These are phyloP conservation scores for Nothomitra cinnamomea DNA, from an alignment of 2,329 filamentous ascomycete genomes.

Conservation along the genomic window DNA sequence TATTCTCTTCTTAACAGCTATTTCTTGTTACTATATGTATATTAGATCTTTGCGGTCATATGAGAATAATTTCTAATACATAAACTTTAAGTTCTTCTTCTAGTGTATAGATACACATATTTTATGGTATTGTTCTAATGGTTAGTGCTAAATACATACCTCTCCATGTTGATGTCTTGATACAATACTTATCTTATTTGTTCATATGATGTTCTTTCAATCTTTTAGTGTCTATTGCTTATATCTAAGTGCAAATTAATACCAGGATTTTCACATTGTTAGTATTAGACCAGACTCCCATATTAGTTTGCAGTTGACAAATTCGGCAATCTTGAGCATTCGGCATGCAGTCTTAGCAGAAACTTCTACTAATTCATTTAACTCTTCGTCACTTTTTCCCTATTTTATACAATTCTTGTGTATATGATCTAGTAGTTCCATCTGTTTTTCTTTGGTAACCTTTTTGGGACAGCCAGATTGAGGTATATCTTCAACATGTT, in stretches of 20 bases:
- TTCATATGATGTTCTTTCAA: constrained; percentile 1
- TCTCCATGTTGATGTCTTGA: neutral
- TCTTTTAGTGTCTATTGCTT: neutral
- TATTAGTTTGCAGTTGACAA: neutral
- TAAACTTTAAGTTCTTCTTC: neutral
- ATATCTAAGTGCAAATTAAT: neutral
- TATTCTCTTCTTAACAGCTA: neutral
- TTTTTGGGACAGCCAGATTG: constrained; percentile 1
- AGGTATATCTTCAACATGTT: constrained; percentile 1
- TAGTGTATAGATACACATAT: neutral
- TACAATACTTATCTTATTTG: neutral
- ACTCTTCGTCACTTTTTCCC: neutral
- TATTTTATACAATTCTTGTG: neutral
- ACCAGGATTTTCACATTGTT: neutral
- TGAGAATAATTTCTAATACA: neutral
- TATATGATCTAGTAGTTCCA: neutral
- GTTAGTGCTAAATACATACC: neutral
- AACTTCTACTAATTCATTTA: neutral
- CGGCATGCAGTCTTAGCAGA: neutral
- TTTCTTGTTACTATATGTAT: neutral
- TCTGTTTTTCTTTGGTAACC: neutral
- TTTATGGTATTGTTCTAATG: neutral
- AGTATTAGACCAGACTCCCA: neutral
- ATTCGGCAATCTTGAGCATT: neutral
- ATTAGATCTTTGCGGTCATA: neutral